A percentile compares a stretch with the other conserved stretches of the same genome.
Conservation (phyloP, 2,329 filamentous ascomycete species). For the Berkeleyomyces basicola region DNA sequence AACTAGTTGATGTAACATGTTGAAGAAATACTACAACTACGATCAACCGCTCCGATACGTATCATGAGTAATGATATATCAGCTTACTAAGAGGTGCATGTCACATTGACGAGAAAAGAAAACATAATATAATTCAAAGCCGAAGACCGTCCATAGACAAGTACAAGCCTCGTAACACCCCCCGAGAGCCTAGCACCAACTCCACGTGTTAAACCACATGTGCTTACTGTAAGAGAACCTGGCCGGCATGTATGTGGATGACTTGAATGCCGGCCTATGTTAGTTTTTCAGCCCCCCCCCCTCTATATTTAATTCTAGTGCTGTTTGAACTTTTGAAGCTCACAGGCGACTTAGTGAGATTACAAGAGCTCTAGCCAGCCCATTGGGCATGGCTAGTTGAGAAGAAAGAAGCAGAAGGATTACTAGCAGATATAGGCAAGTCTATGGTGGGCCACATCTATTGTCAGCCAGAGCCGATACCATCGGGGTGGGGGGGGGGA, state of each 20-base stretch:
- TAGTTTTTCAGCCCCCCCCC: not conserved
- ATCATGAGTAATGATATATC: too few relatives aligned
- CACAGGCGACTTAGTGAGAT: not conserved
- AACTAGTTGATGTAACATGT: too few relatives aligned
- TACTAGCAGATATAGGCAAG: not conserved
- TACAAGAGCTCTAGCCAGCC: not conserved
- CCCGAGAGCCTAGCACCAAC: not conserved
- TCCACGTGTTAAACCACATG: not conserved
- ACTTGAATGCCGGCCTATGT: not conserved
- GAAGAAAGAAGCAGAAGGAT: not conserved
- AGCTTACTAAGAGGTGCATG: too few relatives aligned
- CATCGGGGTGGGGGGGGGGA: too few relatives aligned
- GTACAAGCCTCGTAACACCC: not conserved
- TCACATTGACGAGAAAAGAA: too few relatives aligned
- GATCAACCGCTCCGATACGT: too few relatives aligned
- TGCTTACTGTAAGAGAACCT: not conserved
- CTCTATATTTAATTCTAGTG: not conserved
- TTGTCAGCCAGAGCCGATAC: too few relatives aligned
- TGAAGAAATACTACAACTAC: too few relatives aligned
- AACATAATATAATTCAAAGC: not conserved
- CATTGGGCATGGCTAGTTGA: not conserved
- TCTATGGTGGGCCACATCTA: not conserved
- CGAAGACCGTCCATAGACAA: not conserved
- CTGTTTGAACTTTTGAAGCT: slow-evolving; percentile 1
- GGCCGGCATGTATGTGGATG: too few relatives aligned